A percentile compares a stretch with the other conserved stretches of the same genome.
These are phyloP conservation scores for Stagonosporopsis chrysanthemi DNA, from an alignment of 2,329 filamentous ascomycete species.

Conservation along the genomic window DNA sequence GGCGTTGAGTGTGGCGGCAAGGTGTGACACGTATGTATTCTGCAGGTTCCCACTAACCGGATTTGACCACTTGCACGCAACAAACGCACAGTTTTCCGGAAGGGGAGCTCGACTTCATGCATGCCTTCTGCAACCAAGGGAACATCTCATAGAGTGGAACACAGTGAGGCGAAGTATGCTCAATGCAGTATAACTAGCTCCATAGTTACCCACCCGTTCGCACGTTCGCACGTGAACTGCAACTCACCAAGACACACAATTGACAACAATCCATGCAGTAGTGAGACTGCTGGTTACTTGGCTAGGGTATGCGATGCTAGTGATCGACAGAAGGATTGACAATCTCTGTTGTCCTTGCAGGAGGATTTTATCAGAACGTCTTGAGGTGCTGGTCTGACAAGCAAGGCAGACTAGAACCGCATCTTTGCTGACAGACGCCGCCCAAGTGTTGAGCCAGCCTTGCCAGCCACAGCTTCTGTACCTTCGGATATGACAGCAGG, in stretches of 20 bases:
- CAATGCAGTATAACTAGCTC: conserved; percentile 1
- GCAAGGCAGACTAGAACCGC: conserved; percentile 1
- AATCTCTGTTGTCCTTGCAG: neutral
- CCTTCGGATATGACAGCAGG: conserved; percentile 51
- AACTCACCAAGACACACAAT: conserved; percentile 1
- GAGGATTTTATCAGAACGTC: neutral
- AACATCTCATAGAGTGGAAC: neutral
- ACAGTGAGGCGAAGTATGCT: conserved; percentile 14
- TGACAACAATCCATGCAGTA: conserved; percentile 14
- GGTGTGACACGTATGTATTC: conserved; percentile 38
- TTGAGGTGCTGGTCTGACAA: neutral
- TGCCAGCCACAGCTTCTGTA: conserved; percentile 38
- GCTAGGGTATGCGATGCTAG: neutral
- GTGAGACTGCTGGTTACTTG: conserved; percentile 7
- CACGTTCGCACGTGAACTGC: conserved; percentile 11
- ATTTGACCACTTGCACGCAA: conserved; percentile 19
- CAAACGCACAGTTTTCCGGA: conserved; percentile 14
- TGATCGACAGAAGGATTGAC: neutral
- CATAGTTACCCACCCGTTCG: conserved; percentile 13
- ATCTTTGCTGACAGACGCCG: conserved; percentile 14
- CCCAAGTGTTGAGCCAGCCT: conserved; percentile 31
- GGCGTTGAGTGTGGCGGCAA: conserved; percentile 29
- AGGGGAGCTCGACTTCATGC: conserved; percentile 16
- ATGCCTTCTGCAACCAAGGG: conserved; percentile 10
- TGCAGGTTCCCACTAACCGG: conserved; percentile 27